Percentiles rank a stretch among this genome's conserved stretches.
phyloP scores from a whole-genome alignment of 805 yeast genomes.

The Monosporozyma solicola region DNA sequence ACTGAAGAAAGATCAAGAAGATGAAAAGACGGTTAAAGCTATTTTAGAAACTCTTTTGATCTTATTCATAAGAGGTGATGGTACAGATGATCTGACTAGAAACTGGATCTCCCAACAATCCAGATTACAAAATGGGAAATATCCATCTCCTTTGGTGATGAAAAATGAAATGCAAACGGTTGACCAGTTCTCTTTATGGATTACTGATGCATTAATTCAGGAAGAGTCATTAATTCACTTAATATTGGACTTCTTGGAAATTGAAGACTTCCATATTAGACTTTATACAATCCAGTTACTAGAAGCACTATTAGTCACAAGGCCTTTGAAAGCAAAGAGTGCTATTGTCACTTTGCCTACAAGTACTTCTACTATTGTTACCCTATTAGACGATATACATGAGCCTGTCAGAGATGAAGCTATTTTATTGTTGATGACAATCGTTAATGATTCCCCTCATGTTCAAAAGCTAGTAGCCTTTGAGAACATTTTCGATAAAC shows the following conservation, averaged over 20 bases:
- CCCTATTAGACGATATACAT: constrained; percentile 49
- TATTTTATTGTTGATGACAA: constrained; percentile 69
- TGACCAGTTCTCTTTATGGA: constrained; percentile 89
- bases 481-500: constrained; percentile 79
- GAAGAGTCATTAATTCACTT: constrained; percentile 34
- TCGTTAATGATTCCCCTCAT: constrained; percentile 73
- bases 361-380: constrained; percentile 69
- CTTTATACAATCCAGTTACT: constrained; percentile 77
- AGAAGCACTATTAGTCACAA: constrained; percentile 71
- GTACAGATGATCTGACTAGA: constrained; percentile 52
- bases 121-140: constrained; percentile 64
- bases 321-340: constrained; percentile 68
- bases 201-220: constrained; percentile 86
- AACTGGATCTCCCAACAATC: constrained; percentile 71
- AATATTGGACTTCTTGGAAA: constrained; percentile 40
- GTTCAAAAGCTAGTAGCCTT: constrained; percentile 91
- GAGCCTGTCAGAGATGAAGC: constrained; percentile 90
- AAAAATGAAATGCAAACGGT: constrained; percentile 40
- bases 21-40: constrained; percentile 65
- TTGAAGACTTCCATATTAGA: constrained; percentile 66
- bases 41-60: constrained; percentile 78
- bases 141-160: constrained; percentile 61
- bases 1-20: constrained; percentile 56
- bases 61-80: constrained; percentile 63
- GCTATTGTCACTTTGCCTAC: constrained; percentile 63